phyloP scores from a whole-genome alignment of 208 protist genomes.

The Leptomonas seymouri region DNA sequence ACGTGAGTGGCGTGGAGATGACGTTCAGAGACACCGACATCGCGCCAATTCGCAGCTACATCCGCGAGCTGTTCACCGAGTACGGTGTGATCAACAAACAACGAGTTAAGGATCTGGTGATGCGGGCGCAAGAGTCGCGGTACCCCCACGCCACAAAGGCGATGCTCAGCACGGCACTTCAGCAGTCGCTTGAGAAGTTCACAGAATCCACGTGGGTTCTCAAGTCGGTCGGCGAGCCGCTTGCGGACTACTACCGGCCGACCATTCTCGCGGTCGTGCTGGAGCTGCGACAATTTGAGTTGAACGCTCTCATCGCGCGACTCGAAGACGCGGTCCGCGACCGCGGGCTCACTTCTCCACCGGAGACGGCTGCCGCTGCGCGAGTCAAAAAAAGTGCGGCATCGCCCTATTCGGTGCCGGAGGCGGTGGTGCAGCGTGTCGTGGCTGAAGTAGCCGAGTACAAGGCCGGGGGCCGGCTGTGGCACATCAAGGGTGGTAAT shows the following conservation, averaged over 20 bases:
- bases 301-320: slow-evolving; percentile 35
- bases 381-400: slow-evolving; percentile 8
- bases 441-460: slow-evolving; percentile 77
- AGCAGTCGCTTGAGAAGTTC: slow-evolving; percentile 74
- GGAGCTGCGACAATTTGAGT: slow-evolving; percentile 72
- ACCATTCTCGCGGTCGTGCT: slow-evolving; percentile 63
- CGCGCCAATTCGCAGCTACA: slow-evolving; percentile 60
- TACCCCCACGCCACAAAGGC: slow-evolving; percentile 75
- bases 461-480: slow-evolving; percentile 63
- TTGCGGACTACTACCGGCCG: slow-evolving; percentile 74
- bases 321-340: slow-evolving; percentile 31
- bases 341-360: slow-evolving; percentile 13
- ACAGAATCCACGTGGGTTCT: slow-evolving; percentile 84
- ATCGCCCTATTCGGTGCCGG: neutral
- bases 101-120: slow-evolving; percentile 79
- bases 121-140: slow-evolving; percentile 55
- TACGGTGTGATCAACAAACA: slow-evolving; percentile 86
- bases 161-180: slow-evolving; percentile 77
- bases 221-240: slow-evolving; percentile 59
- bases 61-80: slow-evolving; percentile 74
- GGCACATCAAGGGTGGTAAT: slow-evolving; percentile 80
- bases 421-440: slow-evolving; percentile 58
- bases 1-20: neutral
- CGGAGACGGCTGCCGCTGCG: slow-evolving; percentile 18
- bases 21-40: slow-evolving; percentile 50